Base-by-base conservation (phyloP, 169 alveolate species). In the Cryptosporidium ryanae region DNA sequence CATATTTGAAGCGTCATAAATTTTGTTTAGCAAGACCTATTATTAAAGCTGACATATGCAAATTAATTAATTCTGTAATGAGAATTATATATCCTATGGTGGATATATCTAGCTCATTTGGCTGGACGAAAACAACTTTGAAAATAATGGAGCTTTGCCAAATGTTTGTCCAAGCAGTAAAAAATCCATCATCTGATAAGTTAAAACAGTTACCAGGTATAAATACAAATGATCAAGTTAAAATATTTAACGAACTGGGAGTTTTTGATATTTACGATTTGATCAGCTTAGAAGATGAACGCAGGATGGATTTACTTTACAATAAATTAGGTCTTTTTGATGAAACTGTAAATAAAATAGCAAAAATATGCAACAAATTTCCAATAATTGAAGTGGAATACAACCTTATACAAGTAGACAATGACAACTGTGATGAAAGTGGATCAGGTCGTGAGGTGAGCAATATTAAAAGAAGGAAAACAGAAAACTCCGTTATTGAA, bases 141-240 rank as follows among this genome's bases (percentile, higher is more conserved):
- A 92, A 94, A 61, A 96, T 98, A n/a, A 98, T 98, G 99, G 99
- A 96, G 66, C 91, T 98, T 23, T 93, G 97, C 82, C 98, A 99
- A 90, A 96, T 98, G 97, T 82, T 97, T 29, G 97, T 97, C 34
- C 99, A 99, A 94, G 99, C 99, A 50, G 66, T 98, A 66, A 92
- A 95, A 91, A 93, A 94, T 49, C 93, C 93, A 1, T 93, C 96
- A 65, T 94, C 96, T 31, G 96, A 92, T 23, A 84, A 65, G 96
- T 96, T 34, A 95, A 92, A 70, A 92, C 92, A 90, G 46, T 49
- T 66, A 13, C 59, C 70, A 48, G 18, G 21, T 27, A 4, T 23
- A 25, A 52, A 65, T 29, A 63, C 44, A 54, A 52, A 43, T 27
- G 84, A 65, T 13, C 46, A 66, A 48, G 34, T 64, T 48, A 12